These are phyloP conservation scores for Phytophthora macrochlamydospora DNA, from an alignment of 352 stramenopile genomes.

Conservation along the genomic window DNA sequence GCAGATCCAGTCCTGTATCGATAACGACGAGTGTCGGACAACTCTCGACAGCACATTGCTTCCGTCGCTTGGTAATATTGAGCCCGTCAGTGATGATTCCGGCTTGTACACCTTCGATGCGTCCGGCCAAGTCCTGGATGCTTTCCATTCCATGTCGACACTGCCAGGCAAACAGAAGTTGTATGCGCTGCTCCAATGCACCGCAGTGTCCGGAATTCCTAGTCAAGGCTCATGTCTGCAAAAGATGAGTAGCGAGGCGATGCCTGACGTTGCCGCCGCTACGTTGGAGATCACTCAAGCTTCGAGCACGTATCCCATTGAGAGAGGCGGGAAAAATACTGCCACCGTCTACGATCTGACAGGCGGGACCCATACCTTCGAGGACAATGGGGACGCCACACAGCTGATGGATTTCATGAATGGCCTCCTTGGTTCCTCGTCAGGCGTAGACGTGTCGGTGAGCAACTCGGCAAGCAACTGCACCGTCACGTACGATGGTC, in stretches of 20 bases:
- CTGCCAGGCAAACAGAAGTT: slow-evolving; percentile 7
- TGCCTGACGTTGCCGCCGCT: not conserved
- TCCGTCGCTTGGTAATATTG: slow-evolving; percentile 5
- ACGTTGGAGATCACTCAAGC: slow-evolving; percentile 13
- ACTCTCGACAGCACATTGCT: slow-evolving; percentile 4
- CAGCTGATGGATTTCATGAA: slow-evolving; percentile 21
- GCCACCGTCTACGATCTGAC: not conserved
- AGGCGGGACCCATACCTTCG: not conserved
- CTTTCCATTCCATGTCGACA: slow-evolving; percentile 9
- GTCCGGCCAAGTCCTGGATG: slow-evolving; percentile 5
- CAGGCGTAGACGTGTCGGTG: slow-evolving; percentile 4
- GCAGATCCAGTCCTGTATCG: slow-evolving; percentile 8
- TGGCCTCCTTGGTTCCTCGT: slow-evolving; percentile 13
- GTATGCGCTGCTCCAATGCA: slow-evolving; percentile 10
- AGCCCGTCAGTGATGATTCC: not conserved
- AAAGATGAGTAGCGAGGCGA: not conserved
- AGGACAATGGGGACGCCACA: slow-evolving; percentile 11
- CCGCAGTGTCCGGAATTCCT: not conserved
- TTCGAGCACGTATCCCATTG: slow-evolving; percentile 4
- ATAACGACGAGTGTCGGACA: slow-evolving; percentile 8
- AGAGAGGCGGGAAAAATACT: not conserved
- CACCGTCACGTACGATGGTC: slow-evolving; percentile 11
- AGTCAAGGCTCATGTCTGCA: slow-evolving; percentile 16
- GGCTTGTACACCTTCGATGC: slow-evolving; percentile 8
- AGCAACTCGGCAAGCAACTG: not conserved